phyloP scores from a whole-genome alignment of 2,329 filamentous ascomycete species.

The Ciborinia camelliae region DNA sequence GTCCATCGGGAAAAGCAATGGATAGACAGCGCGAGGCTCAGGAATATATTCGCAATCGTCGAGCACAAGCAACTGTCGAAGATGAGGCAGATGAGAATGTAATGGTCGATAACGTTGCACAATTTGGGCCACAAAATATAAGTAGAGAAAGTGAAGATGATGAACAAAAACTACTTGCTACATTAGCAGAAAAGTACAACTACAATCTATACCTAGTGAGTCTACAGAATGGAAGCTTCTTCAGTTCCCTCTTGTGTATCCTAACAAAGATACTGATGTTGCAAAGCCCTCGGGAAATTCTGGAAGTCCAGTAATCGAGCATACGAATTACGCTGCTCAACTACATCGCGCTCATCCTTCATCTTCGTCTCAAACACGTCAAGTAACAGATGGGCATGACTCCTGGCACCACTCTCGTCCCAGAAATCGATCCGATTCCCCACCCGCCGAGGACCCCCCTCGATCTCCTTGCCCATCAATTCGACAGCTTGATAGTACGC shows the following conservation, averaged over 20 bases:
- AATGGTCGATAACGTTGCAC: constrained; percentile 14
- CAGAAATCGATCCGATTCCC: constrained; percentile 14
- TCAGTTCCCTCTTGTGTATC: not conserved
- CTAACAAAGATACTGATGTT: not conserved
- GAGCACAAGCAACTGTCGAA: constrained; percentile 16
- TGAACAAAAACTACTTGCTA: constrained; percentile 18
- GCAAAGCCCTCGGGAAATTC: constrained; percentile 7
- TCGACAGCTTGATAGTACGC: constrained; percentile 14
- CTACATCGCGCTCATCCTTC: constrained; percentile 4
- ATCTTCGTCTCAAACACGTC: constrained; percentile 16
- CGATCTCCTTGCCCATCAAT: constrained; percentile 13
- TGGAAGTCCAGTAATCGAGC: constrained; percentile 15
- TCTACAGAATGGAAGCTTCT: not conserved
- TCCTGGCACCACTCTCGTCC: constrained; percentile 18
- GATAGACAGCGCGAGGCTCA: constrained; percentile 19
- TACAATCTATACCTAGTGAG: constrained; percentile 19
- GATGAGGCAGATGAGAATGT: constrained; percentile 16
- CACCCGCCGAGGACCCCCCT: constrained; percentile 2
- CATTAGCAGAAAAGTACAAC: constrained; percentile 19
- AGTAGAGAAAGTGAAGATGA: constrained; percentile 18
- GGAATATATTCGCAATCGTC: constrained; percentile 20
- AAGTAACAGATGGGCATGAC: constrained; percentile 16
- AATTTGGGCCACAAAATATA: constrained; percentile 13
- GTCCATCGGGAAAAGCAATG: constrained; percentile 17
- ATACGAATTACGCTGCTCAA: constrained; percentile 16